Percentiles rank a stretch among this genome's conserved stretches.
Conservation (phyloP, 768 basidiomycete genomes). For the Lactarius deliciosus region DNA sequence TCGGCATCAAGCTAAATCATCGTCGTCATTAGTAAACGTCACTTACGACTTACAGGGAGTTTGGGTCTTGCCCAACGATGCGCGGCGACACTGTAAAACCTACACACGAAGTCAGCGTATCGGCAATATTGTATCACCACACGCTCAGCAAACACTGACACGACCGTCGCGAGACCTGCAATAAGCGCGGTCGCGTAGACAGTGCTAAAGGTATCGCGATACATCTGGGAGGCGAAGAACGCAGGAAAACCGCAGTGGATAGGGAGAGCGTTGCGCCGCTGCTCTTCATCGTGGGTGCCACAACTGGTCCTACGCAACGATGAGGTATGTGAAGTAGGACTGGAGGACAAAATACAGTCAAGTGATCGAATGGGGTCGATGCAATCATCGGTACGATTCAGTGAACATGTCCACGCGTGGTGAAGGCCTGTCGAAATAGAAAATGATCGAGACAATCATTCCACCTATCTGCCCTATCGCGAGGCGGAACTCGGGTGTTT, state of each 20-base stretch:
- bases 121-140: not conserved
- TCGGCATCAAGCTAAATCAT: too few species aligned
- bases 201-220: not conserved
- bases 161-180: not conserved
- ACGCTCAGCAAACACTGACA: not conserved
- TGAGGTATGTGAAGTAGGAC: not conserved
- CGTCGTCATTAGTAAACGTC: too few species aligned
- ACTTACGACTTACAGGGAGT: too few species aligned
- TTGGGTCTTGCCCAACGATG: too few species aligned
- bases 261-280: not conserved
- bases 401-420: not conserved
- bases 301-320: not conserved
- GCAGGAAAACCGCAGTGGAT: not conserved
- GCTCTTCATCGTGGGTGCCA: not conserved
- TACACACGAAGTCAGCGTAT: not conserved
- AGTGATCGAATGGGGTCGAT: not conserved
- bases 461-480: not conserved
- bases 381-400: not conserved
- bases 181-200: not conserved
- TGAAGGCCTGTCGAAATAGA: not conserved
- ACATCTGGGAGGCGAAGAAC: not conserved
- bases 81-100: too few species aligned
- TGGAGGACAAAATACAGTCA: not conserved
- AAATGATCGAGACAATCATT: not conserved
- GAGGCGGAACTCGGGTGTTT: not conserved